Percentiles rank a stretch among this genome's conserved stretches.
Conservation (phyloP, 805 yeast species). For the Candida sakaeoensis region DNA sequence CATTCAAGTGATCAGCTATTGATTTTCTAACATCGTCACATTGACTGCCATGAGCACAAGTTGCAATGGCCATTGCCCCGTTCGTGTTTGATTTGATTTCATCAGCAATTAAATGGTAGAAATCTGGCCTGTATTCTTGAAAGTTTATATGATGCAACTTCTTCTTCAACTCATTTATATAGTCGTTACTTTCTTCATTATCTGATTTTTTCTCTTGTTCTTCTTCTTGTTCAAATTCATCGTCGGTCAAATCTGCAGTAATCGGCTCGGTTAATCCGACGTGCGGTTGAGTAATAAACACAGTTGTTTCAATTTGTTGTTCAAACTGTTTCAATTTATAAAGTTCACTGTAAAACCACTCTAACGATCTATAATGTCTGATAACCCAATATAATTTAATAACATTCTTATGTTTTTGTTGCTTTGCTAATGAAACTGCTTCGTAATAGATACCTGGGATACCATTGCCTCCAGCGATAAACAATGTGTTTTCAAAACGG, state of each 20-base stretch:
- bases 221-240: slow-evolving; percentile 9
- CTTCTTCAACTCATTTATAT: slow-evolving; percentile 26
- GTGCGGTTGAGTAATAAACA: slow-evolving; percentile 26
- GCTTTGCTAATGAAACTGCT: slow-evolving; percentile 22
- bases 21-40: slow-evolving; percentile 28
- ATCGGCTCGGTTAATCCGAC: slow-evolving; percentile 6
- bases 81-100: slow-evolving; percentile 29
- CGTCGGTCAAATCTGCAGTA: slow-evolving; percentile 4
- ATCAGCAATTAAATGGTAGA: slow-evolving; percentile 25
- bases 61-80: slow-evolving; percentile 42
- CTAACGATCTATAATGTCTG: slow-evolving; percentile 46
- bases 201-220: slow-evolving; percentile 5
- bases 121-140: slow-evolving; percentile 39
- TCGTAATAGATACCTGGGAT: slow-evolving; percentile 53
- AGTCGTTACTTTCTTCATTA: slow-evolving; percentile 11
- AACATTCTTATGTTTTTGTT: neutral
- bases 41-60: slow-evolving; percentile 46
- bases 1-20: slow-evolving; percentile 19
- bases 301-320: slow-evolving; percentile 20
- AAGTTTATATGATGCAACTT: slow-evolving; percentile 6
- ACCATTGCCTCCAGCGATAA: slow-evolving; percentile 74
- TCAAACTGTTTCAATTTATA: slow-evolving; percentile 16
- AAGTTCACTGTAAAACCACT: slow-evolving; percentile 46
- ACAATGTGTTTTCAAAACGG: slow-evolving; percentile 49
- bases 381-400: slow-evolving; percentile 62